Evolutionary conservation across 2,329 filamentous ascomycete species (phyloP).

Genomic region (Epichloe uncinata): DNA sequence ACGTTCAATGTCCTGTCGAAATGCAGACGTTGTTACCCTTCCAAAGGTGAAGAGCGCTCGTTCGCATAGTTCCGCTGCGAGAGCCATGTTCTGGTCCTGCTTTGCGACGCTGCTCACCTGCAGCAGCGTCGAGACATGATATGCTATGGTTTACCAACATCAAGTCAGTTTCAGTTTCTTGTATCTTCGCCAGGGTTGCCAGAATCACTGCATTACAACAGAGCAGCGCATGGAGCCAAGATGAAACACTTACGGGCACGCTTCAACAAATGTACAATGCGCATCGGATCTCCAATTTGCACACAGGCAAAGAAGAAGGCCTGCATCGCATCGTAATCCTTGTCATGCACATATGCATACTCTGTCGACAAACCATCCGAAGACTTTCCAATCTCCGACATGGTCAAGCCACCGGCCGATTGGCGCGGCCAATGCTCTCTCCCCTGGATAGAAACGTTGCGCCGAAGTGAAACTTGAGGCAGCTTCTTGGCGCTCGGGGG

Average conservation of each 20-base stretch:
- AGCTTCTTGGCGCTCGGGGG: constrained; percentile 47
- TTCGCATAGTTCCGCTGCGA: constrained; percentile 78
- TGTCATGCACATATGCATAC: constrained; percentile 68
- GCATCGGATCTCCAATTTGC: constrained; percentile 71
- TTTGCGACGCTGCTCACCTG: constrained; percentile 88
- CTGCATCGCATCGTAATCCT: constrained; percentile 61
- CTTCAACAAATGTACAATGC: constrained; percentile 59
- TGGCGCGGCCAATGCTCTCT: constrained; percentile 78
- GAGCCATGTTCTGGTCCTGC: constrained; percentile 76
- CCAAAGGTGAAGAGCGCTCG: constrained; percentile 87
- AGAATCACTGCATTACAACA: too few species aligned
- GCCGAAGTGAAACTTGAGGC: constrained; percentile 55
- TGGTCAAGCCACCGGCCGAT: constrained; percentile 67
- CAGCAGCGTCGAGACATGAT: constrained; percentile 86
- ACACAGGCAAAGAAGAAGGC: constrained; percentile 64
- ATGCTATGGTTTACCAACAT: constrained; percentile 35
- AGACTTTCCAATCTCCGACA: constrained; percentile 44
- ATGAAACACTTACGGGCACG: constrained; percentile 20
- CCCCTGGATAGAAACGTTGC: constrained; percentile 75
- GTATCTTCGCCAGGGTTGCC: background rate
- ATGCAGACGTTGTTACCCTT: constrained; percentile 73
- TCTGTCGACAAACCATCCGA: constrained; percentile 44
- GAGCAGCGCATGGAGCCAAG: background rate
- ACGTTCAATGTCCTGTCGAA: constrained; percentile 59
- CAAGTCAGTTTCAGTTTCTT: constrained; percentile 9